Evolutionary conservation across 345 rosid species (phyloP).

Genomic region (Erucastrum elatum): DNA sequence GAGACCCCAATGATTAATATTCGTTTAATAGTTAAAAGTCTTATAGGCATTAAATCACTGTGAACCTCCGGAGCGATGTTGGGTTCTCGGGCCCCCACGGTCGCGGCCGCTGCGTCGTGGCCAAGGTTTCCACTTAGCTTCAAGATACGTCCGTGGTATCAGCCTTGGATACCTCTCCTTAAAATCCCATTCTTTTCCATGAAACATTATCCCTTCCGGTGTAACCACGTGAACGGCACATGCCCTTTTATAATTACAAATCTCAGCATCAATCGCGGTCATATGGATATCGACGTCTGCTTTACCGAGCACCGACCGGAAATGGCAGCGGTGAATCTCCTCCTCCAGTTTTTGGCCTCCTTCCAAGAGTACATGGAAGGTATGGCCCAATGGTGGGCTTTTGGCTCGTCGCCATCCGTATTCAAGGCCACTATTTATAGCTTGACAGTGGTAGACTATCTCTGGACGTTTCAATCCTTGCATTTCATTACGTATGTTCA

Average conservation of each 20-base stretch:
- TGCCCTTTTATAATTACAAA: slow-evolving; percentile 14
- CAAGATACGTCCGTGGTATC: slow-evolving; percentile 14
- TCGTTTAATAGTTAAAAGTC: neutral
- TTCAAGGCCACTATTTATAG: slow-evolving; percentile 23
- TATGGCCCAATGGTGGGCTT: slow-evolving; percentile 18
- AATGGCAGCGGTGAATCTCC: slow-evolving; percentile 40
- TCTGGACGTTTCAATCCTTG: slow-evolving; percentile 32
- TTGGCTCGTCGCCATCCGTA: slow-evolving; percentile 39
- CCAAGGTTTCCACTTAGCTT: slow-evolving; percentile 39
- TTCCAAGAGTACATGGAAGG: slow-evolving; percentile 29
- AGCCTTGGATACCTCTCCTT: slow-evolving; percentile 32
- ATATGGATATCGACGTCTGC: slow-evolving; percentile 27
- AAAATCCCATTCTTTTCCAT: slow-evolving; percentile 39
- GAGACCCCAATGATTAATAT: slow-evolving; percentile 14
- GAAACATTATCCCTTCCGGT: slow-evolving; percentile 28
- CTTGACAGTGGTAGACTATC: slow-evolving; percentile 30
- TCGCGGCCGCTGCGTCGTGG: slow-evolving; percentile 17
- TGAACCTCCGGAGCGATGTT: slow-evolving; percentile 21
- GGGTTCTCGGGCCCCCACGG: neutral
- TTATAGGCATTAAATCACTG: slow-evolving; percentile 22
- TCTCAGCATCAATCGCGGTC: slow-evolving; percentile 35
- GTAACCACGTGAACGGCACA: slow-evolving; percentile 32
- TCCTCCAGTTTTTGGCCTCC: slow-evolving; percentile 34
- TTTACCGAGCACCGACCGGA: slow-evolving; percentile 35
- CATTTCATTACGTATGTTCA: slow-evolving; percentile 34